These are phyloP conservation scores for Crataegus laevigata DNA, from an alignment of 306 rosid genomes.

Conservation along the genomic window DNA sequence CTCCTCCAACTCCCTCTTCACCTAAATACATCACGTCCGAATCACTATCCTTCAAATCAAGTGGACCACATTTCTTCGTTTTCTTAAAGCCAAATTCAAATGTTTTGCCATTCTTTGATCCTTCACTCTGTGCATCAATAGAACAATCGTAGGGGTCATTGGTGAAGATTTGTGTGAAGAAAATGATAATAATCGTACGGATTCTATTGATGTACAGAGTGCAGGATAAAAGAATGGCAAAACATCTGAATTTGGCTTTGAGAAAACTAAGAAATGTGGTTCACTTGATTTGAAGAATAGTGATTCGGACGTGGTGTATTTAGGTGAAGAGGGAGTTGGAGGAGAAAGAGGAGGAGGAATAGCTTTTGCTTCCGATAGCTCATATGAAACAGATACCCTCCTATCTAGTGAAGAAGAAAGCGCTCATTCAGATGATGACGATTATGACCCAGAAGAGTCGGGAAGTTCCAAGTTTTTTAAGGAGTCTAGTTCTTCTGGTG, in stretches of 20 bases:
- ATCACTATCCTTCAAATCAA: constrained; percentile 1
- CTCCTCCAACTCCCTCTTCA: background rate
- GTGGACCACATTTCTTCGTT: background rate
- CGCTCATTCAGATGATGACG: background rate
- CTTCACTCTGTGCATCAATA: background rate
- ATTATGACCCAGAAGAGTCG: background rate
- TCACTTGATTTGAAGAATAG: background rate
- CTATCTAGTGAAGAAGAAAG: background rate
- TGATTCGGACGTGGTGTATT: constrained; percentile 2
- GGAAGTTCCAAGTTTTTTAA: background rate
- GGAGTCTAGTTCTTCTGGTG: background rate
- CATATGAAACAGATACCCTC: background rate
- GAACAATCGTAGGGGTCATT: background rate
- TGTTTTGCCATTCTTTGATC: background rate
- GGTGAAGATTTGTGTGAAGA: too few species aligned
- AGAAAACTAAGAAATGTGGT: background rate
- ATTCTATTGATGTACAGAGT: background rate
- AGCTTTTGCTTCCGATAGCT: background rate
- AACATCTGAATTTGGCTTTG: background rate
- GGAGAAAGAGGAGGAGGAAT: background rate
- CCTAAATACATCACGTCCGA: constrained; percentile 1
- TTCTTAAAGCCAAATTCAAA: background rate
- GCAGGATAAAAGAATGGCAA: background rate
- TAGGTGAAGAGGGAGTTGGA: background rate
- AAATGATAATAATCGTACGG: too few species aligned